Base-by-base conservation (phyloP, 1,139 yeast genomes). In the Yamadazyma epiphylla region DNA sequence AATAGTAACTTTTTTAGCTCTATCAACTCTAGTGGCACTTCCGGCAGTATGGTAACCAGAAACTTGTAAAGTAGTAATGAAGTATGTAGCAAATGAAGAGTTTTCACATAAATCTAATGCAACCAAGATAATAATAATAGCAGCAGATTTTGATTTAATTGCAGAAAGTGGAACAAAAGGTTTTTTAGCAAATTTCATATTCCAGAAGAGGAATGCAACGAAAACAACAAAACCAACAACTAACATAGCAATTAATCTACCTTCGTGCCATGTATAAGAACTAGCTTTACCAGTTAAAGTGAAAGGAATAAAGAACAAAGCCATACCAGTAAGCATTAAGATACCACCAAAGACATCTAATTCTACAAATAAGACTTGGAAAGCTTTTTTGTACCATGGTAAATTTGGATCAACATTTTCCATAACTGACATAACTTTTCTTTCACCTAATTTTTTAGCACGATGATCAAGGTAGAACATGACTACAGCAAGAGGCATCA, bases 301-400 rank as follows among this genome's bases (percentile, higher is more conserved):
- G 40, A 62, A 48, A 8, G 69, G 64, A 11, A 63, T 43, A 28
- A 62, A 46, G 38, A 61, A 50, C 12, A 61, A 41, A 5, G 53
- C 41, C 27, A 60, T 46, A 5, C 61, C 66, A 24, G 52, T 48
- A 24, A 52, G 40, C 25, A 40, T 19, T 13, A 40, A 30, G 9
- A 53, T 27, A 17, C 50, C 46, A 19, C 69, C 69, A 19, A 56
- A 39, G n/a, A 58, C 28, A 42, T 61, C 68, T 27, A 61, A 46
- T 34, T 58, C 57, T 29, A 46, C 29, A 42, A 34, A 35, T 43
- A 55, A 26, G 31, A 41, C 12, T 24, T 35, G 25, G 43, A 24
- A 12, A 37, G 30, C 17, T 26, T 35, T 36, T 23, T 35, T 35
- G 25, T 27, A 31, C 29, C 26, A 28, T 6, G 27, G 24, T 7